A percentile compares a stretch with the other conserved stretches of the same genome.
Conservation (phyloP, 1,284 basidiomycete species). For the Tilletia caries region DNA sequence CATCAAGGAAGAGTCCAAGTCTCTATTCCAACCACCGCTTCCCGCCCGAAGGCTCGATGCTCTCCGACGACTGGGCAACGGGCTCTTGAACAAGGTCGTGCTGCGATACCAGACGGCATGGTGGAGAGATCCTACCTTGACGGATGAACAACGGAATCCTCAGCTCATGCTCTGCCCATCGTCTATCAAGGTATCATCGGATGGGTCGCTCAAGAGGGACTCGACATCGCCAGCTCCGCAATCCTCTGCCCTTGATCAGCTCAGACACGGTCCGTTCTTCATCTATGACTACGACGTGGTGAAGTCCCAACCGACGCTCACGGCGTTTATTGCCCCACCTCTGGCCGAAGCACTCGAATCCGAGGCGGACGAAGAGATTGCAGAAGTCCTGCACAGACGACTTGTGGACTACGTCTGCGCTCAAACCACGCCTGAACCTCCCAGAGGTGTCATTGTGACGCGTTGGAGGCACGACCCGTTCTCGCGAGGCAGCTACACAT, state of each 20-base stretch:
- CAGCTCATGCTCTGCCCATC: conserved; percentile 6
- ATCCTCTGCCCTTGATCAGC: neutral
- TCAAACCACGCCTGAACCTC: neutral
- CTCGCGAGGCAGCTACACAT: conserved; percentile 2
- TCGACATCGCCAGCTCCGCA: neutral
- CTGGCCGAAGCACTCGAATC: conserved; percentile 7
- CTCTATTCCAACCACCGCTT: conserved; percentile 6
- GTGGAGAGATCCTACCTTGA: neutral
- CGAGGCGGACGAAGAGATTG: neutral
- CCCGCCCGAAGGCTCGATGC: neutral
- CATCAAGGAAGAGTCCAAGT: neutral
- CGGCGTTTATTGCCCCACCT: conserved; percentile 13
- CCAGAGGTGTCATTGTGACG: neutral
- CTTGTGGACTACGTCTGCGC: neutral
- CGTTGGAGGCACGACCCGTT: conserved; percentile 6
- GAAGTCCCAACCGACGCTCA: conserved; percentile 1
- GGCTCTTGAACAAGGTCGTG: conserved; percentile 18
- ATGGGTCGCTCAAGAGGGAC: neutral
- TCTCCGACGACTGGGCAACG: conserved; percentile 16
- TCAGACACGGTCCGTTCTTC: neutral
- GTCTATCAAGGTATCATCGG: neutral
- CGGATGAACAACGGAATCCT: neutral
- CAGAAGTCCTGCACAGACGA: neutral
- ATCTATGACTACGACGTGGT: conserved; percentile 14
- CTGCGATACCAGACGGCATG: conserved; percentile 15